phyloP scores from a whole-genome alignment of 768 basidiomycete species.

The Boletus tomentosulus region DNA sequence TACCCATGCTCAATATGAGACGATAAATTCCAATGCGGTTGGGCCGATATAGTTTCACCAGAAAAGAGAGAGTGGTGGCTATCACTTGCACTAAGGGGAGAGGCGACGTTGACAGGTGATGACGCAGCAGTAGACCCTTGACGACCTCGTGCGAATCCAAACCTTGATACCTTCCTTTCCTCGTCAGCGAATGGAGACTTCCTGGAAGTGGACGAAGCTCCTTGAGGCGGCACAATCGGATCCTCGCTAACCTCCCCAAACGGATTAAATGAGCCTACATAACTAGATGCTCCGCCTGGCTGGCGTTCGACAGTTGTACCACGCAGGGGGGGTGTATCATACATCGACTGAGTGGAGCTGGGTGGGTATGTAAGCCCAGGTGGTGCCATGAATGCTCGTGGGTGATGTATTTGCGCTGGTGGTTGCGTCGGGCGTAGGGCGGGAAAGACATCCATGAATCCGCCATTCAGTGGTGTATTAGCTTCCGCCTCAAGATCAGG shows the following conservation, averaged over 20 bases:
- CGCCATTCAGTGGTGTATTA: slow-evolving; percentile 56
- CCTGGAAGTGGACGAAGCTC: slow-evolving; percentile 29
- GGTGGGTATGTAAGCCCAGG: slow-evolving; percentile 53
- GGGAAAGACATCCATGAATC: slow-evolving; percentile 70
- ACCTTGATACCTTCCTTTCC: slow-evolving; percentile 67
- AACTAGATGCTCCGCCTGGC: slow-evolving; percentile 45
- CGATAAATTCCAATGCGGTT: slow-evolving; percentile 44
- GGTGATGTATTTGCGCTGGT: slow-evolving; percentile 19
- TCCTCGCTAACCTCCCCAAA: slow-evolving; percentile 64
- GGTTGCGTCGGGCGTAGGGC: slow-evolving; percentile 41
- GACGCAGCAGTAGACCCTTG: slow-evolving; percentile 55
- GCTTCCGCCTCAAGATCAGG: slow-evolving; percentile 47
- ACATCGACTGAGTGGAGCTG: slow-evolving; percentile 47
- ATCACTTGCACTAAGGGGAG: slow-evolving; percentile 51
- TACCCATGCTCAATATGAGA: slow-evolving; percentile 40
- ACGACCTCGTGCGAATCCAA: slow-evolving; percentile 74
- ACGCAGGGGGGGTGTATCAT: slow-evolving; percentile 46
- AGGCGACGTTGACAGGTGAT: slow-evolving; percentile 54
- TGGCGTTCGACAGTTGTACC: slow-evolving; percentile 44
- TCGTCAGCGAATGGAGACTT: slow-evolving; percentile 51
- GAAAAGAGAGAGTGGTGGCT: slow-evolving; percentile 48
- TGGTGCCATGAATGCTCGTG: slow-evolving; percentile 41
- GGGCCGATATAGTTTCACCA: slow-evolving; percentile 33
- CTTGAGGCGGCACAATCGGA: slow-evolving; percentile 26
- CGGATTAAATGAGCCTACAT: slow-evolving; percentile 77